Percentiles rank a stretch among this genome's conserved stretches.
These are phyloP conservation scores for Pisolithus albus DNA, from an alignment of 768 basidiomycete species.

Conservation along the genomic window DNA sequence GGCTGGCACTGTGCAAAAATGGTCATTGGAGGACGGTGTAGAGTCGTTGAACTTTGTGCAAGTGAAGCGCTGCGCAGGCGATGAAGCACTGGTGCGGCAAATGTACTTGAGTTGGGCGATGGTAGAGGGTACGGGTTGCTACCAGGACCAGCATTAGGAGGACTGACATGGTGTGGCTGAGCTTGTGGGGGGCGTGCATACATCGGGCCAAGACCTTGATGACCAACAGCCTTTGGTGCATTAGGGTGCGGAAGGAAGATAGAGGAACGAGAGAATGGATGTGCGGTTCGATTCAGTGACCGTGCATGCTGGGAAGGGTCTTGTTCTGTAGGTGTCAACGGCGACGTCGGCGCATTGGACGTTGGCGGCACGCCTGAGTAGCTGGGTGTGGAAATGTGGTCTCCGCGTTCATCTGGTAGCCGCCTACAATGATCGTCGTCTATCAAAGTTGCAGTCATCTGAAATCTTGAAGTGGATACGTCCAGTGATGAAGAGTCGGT, in stretches of 20 bases:
- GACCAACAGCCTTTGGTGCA: slow-evolving; percentile 38
- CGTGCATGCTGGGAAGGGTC: slow-evolving; percentile 23
- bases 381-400: not conserved
- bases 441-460: slow-evolving; percentile 9
- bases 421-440: slow-evolving; percentile 11
- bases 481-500: not conserved
- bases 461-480: not conserved
- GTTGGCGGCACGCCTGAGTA: not conserved
- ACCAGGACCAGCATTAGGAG: slow-evolving; percentile 6
- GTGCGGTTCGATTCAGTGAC: slow-evolving; percentile 12
- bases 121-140: not conserved
- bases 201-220: slow-evolving; percentile 44
- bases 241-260: slow-evolving; percentile 50
- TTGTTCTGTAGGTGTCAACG: slow-evolving; percentile 9
- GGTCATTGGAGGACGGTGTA: slow-evolving; percentile 30
- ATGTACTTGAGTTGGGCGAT: slow-evolving; percentile 24
- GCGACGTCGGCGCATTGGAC: slow-evolving; percentile 8
- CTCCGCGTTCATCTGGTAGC: slow-evolving; percentile 3
- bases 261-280: slow-evolving; percentile 31
- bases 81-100: slow-evolving; percentile 22
- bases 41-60: slow-evolving; percentile 15
- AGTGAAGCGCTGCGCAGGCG: slow-evolving; percentile 17
- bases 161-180: slow-evolving; percentile 13
- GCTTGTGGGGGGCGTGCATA: slow-evolving; percentile 36
- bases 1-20: slow-evolving; percentile 52